A percentile compares a stretch with the other conserved stretches of the same genome.
Conservation (phyloP, 352 stramenopile genomes). For the Globisporangium radiosum region DNA sequence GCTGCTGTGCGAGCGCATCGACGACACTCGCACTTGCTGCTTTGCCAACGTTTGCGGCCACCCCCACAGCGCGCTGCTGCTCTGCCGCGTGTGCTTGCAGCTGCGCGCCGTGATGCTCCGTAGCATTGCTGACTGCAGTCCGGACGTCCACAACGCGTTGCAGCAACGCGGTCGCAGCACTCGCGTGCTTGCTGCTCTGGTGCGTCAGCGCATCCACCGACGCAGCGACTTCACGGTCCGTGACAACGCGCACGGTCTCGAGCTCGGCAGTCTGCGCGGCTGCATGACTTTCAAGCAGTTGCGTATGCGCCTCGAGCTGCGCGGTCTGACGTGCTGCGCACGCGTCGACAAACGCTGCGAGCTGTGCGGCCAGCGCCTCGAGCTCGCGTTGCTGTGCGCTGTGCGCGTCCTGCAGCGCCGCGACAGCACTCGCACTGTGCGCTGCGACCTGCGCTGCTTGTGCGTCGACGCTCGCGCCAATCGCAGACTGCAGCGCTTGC, state of each 20-base stretch:
- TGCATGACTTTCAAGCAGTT: constrained; percentile 28
- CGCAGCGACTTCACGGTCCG: constrained; percentile 28
- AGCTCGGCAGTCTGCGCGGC: constrained; percentile 32
- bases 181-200: constrained; percentile 27
- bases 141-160: constrained; percentile 23
- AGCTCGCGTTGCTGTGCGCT: constrained; percentile 33
- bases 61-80: constrained; percentile 9
- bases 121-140: constrained; percentile 14
- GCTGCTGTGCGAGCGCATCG: constrained; percentile 22
- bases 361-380: constrained; percentile 33
- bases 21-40: constrained; percentile 6
- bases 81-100: constrained; percentile 17
- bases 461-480: constrained; percentile 39
- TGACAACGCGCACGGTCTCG: constrained; percentile 22
- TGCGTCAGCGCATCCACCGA: constrained; percentile 25
- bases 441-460: constrained; percentile 34
- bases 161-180: constrained; percentile 17
- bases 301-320: constrained; percentile 41
- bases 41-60: background rate
- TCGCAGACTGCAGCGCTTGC: constrained; percentile 33
- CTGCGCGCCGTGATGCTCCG: constrained; percentile 18
- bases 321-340: constrained; percentile 30
- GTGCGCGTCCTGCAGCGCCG: constrained; percentile 27
- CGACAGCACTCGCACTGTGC: constrained; percentile 23
- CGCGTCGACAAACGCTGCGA: constrained; percentile 38